Evolutionary conservation across 75 land plant genomes (phyloP), one percentile per base, ranked within the genome.

Genomic region (Picea glauca): DNA sequence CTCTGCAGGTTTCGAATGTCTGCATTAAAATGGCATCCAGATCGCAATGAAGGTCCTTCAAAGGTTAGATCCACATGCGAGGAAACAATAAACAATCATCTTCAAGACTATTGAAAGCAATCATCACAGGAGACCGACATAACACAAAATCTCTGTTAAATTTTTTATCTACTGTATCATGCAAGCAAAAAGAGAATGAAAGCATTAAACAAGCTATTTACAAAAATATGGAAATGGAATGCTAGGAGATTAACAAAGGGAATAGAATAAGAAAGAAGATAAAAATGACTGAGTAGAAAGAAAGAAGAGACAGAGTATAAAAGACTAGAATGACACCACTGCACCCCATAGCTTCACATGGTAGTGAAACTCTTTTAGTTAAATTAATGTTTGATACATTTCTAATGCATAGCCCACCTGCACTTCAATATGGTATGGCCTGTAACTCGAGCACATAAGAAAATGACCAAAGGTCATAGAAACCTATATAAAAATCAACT

Each of bases 1-100:
- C 58, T 14, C 2, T 43, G 76, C 90, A 95, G 98, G 54, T 95
- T 95, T 77, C 93, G 92, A 62, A 82, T 79, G 59, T 91, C 89
- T 76, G 98, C 98, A 73, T 80, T 95, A 61, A 93, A 90, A 75
- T 95, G 98, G 98, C 98, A 95, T 84, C 98, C 98, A 21, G 98
- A 95, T 80, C 88, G 88, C 57, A 93, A 95, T 78, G 89, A 84
- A 74, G 98, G 94, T 76, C 83, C 88, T 78, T 83, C 91, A 54
- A 89, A 95, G 95, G 98, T 95, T 40, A 77, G 81, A 3, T 76
- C 30, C 65, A 32, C 7, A 6, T 62, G 23, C 5, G 61, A 75
- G 17, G 3, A 23, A 75, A 13, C 2, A 6, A 8, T 58, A 1
- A 1, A 7, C 35, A 56, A 50, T 75, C 17, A 56, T 30, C 1